Evolutionary conservation across 2,329 filamentous ascomycete genomes (phyloP).

Genomic region (Colletotrichum euphorbiae): DNA sequence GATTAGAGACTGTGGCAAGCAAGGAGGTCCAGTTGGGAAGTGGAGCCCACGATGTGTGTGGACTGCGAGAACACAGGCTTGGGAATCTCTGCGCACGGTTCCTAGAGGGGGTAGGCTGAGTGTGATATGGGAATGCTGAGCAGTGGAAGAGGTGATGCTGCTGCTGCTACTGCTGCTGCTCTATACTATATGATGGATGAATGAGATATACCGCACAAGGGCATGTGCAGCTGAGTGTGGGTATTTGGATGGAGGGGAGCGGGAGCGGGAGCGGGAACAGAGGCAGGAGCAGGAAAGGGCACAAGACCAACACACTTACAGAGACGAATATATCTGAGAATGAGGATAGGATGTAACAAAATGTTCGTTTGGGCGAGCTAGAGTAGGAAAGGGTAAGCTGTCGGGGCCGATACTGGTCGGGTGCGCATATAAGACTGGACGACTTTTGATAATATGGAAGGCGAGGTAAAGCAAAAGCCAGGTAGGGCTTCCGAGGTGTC

Average conservation of each 20-base stretch:
- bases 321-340: slow-evolving; percentile 1
- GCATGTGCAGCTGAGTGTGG: slow-evolving; percentile 34
- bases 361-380: slow-evolving; percentile 18
- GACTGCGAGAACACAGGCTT: slow-evolving; percentile 22
- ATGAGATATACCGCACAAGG: slow-evolving; percentile 37
- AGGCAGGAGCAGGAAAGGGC: background rate
- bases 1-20: slow-evolving; percentile 29
- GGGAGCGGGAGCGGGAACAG: slow-evolving; percentile 1
- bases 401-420: slow-evolving; percentile 35
- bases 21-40: slow-evolving; percentile 28
- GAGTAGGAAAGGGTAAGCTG: slow-evolving; percentile 35
- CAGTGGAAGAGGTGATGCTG: background rate
- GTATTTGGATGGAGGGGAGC: slow-evolving; percentile 28
- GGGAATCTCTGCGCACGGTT: slow-evolving; percentile 25
- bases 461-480: slow-evolving; percentile 13
- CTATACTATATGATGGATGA: slow-evolving; percentile 13
- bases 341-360: slow-evolving; percentile 7
- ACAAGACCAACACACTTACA: slow-evolving; percentile 35
- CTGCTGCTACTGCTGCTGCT: slow-evolving; percentile 19
- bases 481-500: slow-evolving; percentile 40
- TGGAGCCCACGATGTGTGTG: slow-evolving; percentile 39
- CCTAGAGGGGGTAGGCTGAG: slow-evolving; percentile 16
- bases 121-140: slow-evolving; percentile 16
- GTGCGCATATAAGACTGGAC: slow-evolving; percentile 34
- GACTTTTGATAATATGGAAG: background rate